Base-by-base conservation (phyloP, 306 rosid genomes). In the Abrus pulchellus region DNA sequence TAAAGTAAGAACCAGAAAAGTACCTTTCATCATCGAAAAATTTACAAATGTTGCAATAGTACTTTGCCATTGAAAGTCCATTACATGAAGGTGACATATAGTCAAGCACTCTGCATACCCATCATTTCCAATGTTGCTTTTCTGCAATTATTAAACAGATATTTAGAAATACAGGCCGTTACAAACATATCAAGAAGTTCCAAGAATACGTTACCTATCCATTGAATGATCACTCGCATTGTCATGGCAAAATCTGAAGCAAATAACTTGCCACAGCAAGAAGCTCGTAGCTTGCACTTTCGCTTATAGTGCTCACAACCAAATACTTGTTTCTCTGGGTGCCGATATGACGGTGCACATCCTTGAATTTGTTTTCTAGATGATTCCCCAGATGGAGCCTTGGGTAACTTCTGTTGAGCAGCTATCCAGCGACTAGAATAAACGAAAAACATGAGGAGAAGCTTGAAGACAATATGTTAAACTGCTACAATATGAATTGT, bases 231-330 rank as follows among this genome's bases (percentile, higher is more conserved):
- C 98, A 82, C 97, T 96, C 74, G 93, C 97, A 89, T 93, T 96
- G 86, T 96, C 98, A 81, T 96, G 99, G 85, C 98, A 96, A 92
- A 90, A 96, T 80, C 99, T 90, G 87, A 96, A 41, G 99, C 76
- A 88, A 90, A 93, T 64, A 96, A 84, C 89, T 92, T 91, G 76
- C 97, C 94, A 84, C 99, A 96, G 85, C 99, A 96, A 80, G 93
- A 92, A 88, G 99, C 97, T 62, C 86, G 96, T 68, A 96, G 91
- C 83, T 96, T 96, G 91, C 99, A 96, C 86, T 93, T 96, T 88
- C 99, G 91, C 90, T 93, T 96, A 85, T 96, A 96, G 81, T 96
- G 99, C 83, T 96, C 99, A 80, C 99, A 96, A 43, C 99, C 99
- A 76, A 90, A 93, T 63, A 79, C 82, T 36, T 81, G 86, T 87